Evolutionary conservation across 208 protist species (phyloP).

Genomic region (Trypanosoma avium): DNA sequence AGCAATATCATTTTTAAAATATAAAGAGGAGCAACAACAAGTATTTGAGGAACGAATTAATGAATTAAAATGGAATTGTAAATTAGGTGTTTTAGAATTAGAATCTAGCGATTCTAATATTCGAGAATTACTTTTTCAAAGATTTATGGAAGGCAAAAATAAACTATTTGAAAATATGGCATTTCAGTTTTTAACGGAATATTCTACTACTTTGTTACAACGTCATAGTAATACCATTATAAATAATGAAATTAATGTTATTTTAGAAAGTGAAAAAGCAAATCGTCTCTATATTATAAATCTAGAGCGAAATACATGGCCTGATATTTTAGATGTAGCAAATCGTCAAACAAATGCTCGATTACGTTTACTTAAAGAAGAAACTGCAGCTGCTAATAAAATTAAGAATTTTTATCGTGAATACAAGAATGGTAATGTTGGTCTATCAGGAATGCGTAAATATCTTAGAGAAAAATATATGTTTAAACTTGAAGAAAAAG

Average conservation of each 20-base stretch:
- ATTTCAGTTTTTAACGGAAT: neutral
- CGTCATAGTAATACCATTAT: neutral
- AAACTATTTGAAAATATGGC: neutral
- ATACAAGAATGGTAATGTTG: slow-evolving; percentile 20
- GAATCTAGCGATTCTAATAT: slow-evolving; percentile 1
- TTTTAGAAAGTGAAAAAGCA: slow-evolving; percentile 1
- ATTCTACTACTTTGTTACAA: neutral
- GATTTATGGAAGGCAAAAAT: neutral
- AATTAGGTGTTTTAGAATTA: slow-evolving; percentile 3
- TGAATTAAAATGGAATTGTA: slow-evolving; percentile 6
- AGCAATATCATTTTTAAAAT: neutral
- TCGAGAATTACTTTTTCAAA: neutral
- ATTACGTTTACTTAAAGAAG: neutral
- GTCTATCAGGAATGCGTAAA: slow-evolving; percentile 14
- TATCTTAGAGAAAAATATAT: slow-evolving; percentile 24
- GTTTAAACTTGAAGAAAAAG: slow-evolving; percentile 17
- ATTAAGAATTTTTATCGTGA: slow-evolving; percentile 24
- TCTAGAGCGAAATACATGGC: slow-evolving; percentile 23
- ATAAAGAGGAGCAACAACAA: neutral
- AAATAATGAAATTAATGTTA: neutral
- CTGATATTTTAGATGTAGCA: slow-evolving; percentile 23
- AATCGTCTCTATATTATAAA: slow-evolving; percentile 17
- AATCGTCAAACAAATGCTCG: neutral
- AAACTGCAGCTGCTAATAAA: slow-evolving; percentile 3
- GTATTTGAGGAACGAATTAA: neutral